Evolutionary conservation across 73 alveolate genomes (phyloP).

Genomic region (Stentor coeruleus): DNA sequence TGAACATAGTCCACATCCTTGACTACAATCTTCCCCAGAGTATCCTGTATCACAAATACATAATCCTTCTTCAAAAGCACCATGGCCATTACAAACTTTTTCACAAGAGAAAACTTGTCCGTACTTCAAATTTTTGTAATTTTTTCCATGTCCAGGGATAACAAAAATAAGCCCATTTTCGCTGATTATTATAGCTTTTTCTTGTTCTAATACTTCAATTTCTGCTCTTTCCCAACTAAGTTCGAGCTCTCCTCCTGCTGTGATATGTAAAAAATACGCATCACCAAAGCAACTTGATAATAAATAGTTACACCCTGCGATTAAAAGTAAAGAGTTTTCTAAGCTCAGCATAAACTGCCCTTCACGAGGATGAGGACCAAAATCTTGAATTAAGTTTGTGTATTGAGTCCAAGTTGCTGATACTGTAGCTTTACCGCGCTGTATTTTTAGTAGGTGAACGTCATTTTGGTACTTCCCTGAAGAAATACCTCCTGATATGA

Average conservation of each 20-base stretch:
- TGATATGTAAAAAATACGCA: background rate
- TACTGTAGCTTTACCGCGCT: background rate
- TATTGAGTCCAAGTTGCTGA: background rate
- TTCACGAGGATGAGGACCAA: conserved; percentile 4
- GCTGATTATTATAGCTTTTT: background rate
- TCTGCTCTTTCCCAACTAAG: background rate
- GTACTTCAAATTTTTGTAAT: background rate
- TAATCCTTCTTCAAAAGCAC: background rate
- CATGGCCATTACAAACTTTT: background rate
- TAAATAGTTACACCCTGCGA: conserved; percentile 6
- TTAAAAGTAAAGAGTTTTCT: background rate
- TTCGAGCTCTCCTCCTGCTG: background rate
- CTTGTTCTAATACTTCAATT: background rate
- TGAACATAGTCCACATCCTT: background rate
- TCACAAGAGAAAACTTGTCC: background rate
- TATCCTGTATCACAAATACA: background rate
- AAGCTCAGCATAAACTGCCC: background rate
- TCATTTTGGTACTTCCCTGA: conserved; percentile 11
- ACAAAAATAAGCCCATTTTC: background rate
- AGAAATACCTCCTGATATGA: background rate
- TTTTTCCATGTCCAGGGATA: background rate
- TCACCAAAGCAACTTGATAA: background rate
- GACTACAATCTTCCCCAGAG: conserved; percentile 8
- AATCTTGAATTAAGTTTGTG: background rate
- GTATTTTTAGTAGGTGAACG: background rate